A percentile compares a stretch with the other conserved stretches of the same genome.
These are phyloP conservation scores for Colletotrichum acutatum DNA, from an alignment of 2,329 filamentous ascomycete genomes.

Conservation along the genomic window DNA sequence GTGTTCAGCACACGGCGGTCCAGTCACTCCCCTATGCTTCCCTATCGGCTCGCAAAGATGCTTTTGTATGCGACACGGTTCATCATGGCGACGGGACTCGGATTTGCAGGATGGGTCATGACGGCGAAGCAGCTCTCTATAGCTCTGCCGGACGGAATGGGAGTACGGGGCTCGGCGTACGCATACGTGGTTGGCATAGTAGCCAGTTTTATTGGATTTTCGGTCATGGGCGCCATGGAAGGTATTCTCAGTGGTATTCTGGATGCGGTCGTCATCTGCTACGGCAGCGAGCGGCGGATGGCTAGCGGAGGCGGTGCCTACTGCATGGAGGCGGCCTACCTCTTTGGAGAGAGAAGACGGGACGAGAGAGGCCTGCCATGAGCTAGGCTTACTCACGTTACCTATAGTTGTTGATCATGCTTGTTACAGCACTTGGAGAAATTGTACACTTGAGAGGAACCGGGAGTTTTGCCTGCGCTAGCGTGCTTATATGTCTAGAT, in stretches of 20 bases:
- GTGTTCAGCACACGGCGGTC: slow-evolving; percentile 52
- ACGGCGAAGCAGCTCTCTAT: slow-evolving; percentile 84
- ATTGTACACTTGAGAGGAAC: slow-evolving; percentile 5
- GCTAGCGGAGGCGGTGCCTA: slow-evolving; percentile 77
- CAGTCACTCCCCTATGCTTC: slow-evolving; percentile 65
- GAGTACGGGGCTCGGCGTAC: slow-evolving; percentile 84
- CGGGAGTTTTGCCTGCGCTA: neutral
- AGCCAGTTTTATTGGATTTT: slow-evolving; percentile 95
- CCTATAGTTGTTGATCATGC: slow-evolving; percentile 1
- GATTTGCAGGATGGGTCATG: slow-evolving; percentile 96
- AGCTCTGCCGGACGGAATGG: slow-evolving; percentile 61
- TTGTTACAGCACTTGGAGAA: neutral
- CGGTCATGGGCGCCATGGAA: slow-evolving; percentile 90
- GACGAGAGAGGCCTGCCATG: slow-evolving; percentile 43
- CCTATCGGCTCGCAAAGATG: slow-evolving; percentile 91
- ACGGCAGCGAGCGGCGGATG: slow-evolving; percentile 86
- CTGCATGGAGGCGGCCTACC: slow-evolving; percentile 88
- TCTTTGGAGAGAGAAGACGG: slow-evolving; percentile 78
- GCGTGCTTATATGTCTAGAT: slow-evolving; percentile 20
- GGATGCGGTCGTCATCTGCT: slow-evolving; percentile 91
- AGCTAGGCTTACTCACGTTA: neutral
- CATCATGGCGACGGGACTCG: slow-evolving; percentile 89
- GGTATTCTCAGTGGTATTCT: slow-evolving; percentile 88
- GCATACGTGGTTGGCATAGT: slow-evolving; percentile 94
- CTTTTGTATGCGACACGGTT: slow-evolving; percentile 90